Conservation (phyloP, 148 eudicot species). For the Silene conica region DNA sequence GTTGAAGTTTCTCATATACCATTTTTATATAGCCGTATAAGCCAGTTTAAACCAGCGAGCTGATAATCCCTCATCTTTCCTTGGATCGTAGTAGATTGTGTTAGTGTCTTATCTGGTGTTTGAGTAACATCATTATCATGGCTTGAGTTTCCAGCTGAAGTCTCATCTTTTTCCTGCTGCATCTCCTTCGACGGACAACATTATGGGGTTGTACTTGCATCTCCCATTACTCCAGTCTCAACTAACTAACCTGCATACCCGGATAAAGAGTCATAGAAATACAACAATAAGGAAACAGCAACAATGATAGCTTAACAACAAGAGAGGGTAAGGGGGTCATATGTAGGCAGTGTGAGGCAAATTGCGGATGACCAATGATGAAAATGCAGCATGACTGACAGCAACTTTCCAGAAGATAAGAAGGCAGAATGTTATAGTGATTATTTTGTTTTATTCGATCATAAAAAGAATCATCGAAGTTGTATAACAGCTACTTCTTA, state of each 20-base stretch:
- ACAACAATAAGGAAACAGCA: conserved; percentile 2
- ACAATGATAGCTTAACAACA: neutral
- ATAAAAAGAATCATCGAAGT: neutral
- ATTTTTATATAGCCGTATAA: too few relatives aligned
- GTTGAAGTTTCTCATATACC: too few relatives aligned
- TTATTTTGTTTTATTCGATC: neutral
- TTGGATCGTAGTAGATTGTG: conserved; percentile 28
- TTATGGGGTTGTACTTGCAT: neutral
- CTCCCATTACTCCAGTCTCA: conserved; percentile 19
- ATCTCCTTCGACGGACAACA: conserved; percentile 17
- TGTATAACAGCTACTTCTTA: conserved; percentile 31
- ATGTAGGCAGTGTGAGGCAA: neutral
- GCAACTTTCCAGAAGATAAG: neutral
- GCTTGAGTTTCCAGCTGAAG: conserved; percentile 11
- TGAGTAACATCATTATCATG: conserved; percentile 7
- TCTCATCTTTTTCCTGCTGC: conserved; percentile 10
- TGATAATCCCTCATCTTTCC: too few relatives aligned
- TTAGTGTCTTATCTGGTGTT: conserved; percentile 16
- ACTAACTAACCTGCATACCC: conserved; percentile 23
- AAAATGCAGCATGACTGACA: neutral
- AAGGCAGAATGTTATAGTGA: neutral
- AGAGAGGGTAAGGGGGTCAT: neutral
- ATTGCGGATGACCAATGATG: neutral
- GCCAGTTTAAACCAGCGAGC: too few relatives aligned
- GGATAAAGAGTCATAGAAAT: conserved; percentile 21